Base-by-base conservation (phyloP, 306 rosid genomes). In the Datisca glomerata region DNA sequence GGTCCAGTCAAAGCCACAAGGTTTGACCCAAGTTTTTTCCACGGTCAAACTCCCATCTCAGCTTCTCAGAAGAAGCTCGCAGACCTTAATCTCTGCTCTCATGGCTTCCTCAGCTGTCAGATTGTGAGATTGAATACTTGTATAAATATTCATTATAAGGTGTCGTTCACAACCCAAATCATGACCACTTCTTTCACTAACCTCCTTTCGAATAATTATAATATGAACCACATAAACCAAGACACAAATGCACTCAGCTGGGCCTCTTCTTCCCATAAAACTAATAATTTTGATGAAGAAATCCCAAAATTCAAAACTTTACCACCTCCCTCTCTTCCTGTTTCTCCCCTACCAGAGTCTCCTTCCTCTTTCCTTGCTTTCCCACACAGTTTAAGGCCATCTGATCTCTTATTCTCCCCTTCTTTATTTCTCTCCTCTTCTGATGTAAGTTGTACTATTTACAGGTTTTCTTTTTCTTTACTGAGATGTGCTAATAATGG, bases 1-100 rank as follows among this genome's bases (percentile, higher is more conserved):
- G 62, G 85, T 60, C 79, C 56, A 72, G 93, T 89, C 98, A 89
- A 79, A 89, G 48, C 81, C 91, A 72, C 95, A 72, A 72, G 47
- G 43, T 69, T 75, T 78, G 95, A 83, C 95, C 75, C 8, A 3
- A 3, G 1, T 8, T 12, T 8, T 61, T 89, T 89, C 98, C 50
- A 80, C 91, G 58, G 95, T 89, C 98, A 89, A 76, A 89, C 63
- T 51, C 75, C 16, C 41, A 24, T 14, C 24, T 12, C 31, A 63
- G 47, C 79, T 83, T 77, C 95, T 40, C 9, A 64, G 89, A 87
- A 41, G 24, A 39, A 43, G 51, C 78, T n/a, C 21, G 6, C 34
- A 32, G 58, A 18, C 43, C 23, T 13, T 18, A 16, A 12, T 15
- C 44, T 41, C 8, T 8, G 15, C 38, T 4, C 38, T 19, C 12